Conservation (phyloP, 2,329 filamentous ascomycete species). For the Arthrobotrys conoides region DNA sequence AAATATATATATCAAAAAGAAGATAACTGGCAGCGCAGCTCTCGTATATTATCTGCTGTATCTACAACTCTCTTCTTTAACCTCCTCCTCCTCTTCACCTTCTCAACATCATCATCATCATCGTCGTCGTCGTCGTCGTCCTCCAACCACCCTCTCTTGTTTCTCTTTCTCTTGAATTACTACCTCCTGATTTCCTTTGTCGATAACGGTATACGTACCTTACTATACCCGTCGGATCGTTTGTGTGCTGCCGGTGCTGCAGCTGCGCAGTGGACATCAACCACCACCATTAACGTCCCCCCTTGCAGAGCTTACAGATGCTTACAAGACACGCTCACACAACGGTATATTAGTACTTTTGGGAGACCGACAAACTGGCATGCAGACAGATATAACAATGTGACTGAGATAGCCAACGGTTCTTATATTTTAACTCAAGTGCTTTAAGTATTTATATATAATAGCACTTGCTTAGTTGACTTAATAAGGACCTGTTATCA, state of each 20-base stretch:
- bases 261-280: no score
- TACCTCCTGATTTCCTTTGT: neutral
- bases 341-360: slow-evolving; percentile 19
- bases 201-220: neutral
- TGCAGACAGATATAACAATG: slow-evolving; percentile 25
- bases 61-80: neutral
- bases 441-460: neutral
- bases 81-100: neutral
- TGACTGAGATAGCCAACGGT: slow-evolving; percentile 15
- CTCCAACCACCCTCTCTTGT: neutral
- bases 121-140: neutral
- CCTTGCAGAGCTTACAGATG: slow-evolving; percentile 42
- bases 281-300: neutral
- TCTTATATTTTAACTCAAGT: no score
- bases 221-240: neutral
- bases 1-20: neutral
- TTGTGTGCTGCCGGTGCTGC: neutral
- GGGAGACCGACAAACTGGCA: neutral
- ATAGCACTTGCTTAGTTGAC: neutral
- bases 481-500: neutral
- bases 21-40: no score
- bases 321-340: slow-evolving; percentile 29
- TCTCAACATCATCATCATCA: no score
- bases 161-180: neutral
- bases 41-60: no score